Evolutionary conservation across 345 rosid species (phyloP).

Genomic region (Arabis alpina): DNA sequence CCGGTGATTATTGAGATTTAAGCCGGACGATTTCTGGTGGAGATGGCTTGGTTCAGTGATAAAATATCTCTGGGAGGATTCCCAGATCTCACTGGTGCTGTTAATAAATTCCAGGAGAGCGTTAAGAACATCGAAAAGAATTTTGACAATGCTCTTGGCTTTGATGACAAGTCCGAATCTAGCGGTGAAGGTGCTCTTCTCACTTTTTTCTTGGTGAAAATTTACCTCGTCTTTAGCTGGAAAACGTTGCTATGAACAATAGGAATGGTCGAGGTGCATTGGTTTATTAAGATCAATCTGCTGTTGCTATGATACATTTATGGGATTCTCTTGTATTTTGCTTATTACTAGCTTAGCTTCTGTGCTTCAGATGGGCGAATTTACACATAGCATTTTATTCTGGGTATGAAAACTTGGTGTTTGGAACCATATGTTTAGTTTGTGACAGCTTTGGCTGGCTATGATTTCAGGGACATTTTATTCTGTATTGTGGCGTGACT

Average conservation of each 20-base stretch:
- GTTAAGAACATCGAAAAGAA: conserved; percentile 99
- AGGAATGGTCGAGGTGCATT: background rate
- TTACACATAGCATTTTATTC: background rate
- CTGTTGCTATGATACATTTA: conserved; percentile 23
- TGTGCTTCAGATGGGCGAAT: conserved; percentile 25
- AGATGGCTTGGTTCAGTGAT: conserved; percentile 98
- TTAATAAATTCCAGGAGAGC: conserved; percentile 97
- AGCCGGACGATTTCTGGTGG: conserved; percentile 15
- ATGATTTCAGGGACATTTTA: conserved; percentile 3
- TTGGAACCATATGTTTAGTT: conserved; percentile 10
- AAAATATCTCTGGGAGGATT: conserved; percentile 83
- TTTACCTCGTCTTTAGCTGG: background rate
- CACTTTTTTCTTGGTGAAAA: background rate
- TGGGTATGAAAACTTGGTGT: background rate
- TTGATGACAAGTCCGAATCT: conserved; percentile 70
- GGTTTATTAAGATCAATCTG: background rate
- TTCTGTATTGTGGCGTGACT: background rate
- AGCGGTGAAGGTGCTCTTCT: conserved; percentile 61
- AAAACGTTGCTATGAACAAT: conserved; percentile 2
- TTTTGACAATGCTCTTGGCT: conserved; percentile 93
- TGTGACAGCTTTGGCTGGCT: conserved; percentile 8
- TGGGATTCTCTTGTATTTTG: background rate
- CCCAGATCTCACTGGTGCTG: conserved; percentile 98
- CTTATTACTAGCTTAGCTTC: background rate
- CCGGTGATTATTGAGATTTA: conserved; percentile 41